Evolutionary conservation across 306 rosid species (phyloP).

Genomic region (Inga oerstediana): DNA sequence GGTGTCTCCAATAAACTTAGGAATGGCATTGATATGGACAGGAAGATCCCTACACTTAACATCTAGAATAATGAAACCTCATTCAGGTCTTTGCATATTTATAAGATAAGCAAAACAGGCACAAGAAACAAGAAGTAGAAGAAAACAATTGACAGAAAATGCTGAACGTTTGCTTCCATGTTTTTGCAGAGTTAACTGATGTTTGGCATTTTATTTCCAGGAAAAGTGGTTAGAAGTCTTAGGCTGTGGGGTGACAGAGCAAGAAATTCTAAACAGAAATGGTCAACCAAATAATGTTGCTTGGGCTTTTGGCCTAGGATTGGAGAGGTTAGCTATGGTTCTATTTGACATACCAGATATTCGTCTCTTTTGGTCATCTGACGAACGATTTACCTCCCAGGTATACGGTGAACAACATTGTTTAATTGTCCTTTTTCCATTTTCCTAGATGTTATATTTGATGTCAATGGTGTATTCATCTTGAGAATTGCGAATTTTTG

Average conservation of each 20-base stretch:
- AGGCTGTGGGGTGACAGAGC: slow-evolving; percentile 98
- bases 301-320: slow-evolving; percentile 98
- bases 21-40: neutral
- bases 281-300: slow-evolving; percentile 81
- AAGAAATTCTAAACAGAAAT: slow-evolving; percentile 84
- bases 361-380: slow-evolving; percentile 92
- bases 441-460: slow-evolving; percentile 20
- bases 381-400: slow-evolving; percentile 96
- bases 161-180: neutral
- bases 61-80: neutral
- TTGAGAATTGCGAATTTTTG: neutral
- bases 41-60: neutral
- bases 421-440: slow-evolving; percentile 14
- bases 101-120: neutral
- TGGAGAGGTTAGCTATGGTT: slow-evolving; percentile 98
- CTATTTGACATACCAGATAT: slow-evolving; percentile 96
- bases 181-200: slow-evolving; percentile 16
- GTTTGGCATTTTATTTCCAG: slow-evolving; percentile 42
- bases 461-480: slow-evolving; percentile 26
- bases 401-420: slow-evolving; percentile 43
- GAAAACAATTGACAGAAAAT: neutral
- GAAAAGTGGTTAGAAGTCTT: slow-evolving; percentile 95
- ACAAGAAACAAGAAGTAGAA: neutral
- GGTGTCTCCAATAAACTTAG: neutral
- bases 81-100: neutral